Evolutionary conservation across 1,284 basidiomycete genomes (phyloP).

Genomic region (Takashimella tepidaria): DNA sequence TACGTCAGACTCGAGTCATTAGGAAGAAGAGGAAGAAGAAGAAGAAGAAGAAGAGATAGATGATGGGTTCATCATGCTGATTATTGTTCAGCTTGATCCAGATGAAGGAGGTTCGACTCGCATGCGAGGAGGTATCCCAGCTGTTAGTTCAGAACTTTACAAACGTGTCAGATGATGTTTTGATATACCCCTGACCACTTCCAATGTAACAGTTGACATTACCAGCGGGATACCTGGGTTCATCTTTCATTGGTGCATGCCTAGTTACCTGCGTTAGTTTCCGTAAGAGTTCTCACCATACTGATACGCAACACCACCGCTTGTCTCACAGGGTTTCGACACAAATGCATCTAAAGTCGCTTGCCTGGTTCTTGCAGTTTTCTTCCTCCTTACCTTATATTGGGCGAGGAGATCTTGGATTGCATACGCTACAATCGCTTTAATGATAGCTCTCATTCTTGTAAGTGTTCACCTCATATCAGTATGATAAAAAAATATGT

Average conservation of each 20-base stretch:
- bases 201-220: conserved; percentile 45
- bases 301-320: neutral
- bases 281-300: neutral
- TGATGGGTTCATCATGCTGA: conserved; percentile 56
- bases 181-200: too few relatives aligned
- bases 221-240: conserved; percentile 89
- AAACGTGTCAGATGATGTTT: too few relatives aligned
- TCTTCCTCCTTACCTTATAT: conserved; percentile 91
- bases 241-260: conserved; percentile 79
- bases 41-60: too few relatives aligned
- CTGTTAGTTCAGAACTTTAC: conserved; percentile 71
- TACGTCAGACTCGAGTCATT: conserved; percentile 49
- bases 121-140: conserved; percentile 87
- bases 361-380: conserved; percentile 69
- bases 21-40: too few relatives aligned
- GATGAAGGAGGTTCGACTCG: conserved; percentile 88
- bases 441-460: conserved; percentile 40
- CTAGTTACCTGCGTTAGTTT: conserved; percentile 69
- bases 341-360: conserved; percentile 89
- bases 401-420: conserved; percentile 73
- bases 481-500: neutral
- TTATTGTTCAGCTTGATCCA: conserved; percentile 45
- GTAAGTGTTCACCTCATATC: conserved; percentile 17
- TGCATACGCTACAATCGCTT: conserved; percentile 43
- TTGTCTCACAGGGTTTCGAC: conserved; percentile 67